These are phyloP conservation scores for Candida sojae DNA, from an alignment of 1,139 yeast species.

Conservation along the genomic window DNA sequence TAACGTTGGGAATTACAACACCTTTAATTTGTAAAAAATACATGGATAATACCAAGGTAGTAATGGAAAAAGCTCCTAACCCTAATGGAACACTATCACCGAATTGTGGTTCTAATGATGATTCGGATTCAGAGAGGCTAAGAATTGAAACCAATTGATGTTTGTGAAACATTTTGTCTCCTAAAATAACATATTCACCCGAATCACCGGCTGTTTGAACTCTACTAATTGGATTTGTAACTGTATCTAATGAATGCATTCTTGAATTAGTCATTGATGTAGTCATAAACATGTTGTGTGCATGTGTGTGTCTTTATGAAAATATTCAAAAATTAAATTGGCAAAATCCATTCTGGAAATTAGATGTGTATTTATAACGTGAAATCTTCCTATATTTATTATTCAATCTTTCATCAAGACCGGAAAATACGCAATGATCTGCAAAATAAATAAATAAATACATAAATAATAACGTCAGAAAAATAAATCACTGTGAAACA, in stretches of 20 bases:
- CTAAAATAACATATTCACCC: conserved; percentile 28
- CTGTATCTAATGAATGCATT: not conserved
- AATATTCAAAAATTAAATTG: not conserved
- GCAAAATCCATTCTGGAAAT: not conserved
- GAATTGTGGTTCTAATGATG: conserved; percentile 20
- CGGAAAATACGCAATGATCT: not conserved
- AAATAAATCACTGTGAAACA: no score
- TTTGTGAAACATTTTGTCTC: conserved; percentile 31
- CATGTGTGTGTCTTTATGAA: no score
- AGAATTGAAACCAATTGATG: conserved; percentile 27
- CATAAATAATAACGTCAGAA: not conserved
- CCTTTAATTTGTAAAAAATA: conserved; percentile 45
- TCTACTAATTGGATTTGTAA: not conserved
- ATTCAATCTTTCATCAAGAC: not conserved
- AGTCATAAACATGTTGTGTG: not conserved
- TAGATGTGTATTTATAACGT: not conserved
- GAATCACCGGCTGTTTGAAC: conserved; percentile 26
- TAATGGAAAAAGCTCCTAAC: conserved; percentile 51
- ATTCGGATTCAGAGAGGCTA: conserved; percentile 17
- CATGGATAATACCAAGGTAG: conserved; percentile 51
- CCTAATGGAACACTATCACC: conserved; percentile 68
- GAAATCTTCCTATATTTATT: not conserved
- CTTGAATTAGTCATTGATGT: not conserved
- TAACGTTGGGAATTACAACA: conserved; percentile 33
- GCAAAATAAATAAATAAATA: not conserved